Evolutionary conservation across 75 land plant species (phyloP).

Genomic region (Azolla pinnata): DNA sequence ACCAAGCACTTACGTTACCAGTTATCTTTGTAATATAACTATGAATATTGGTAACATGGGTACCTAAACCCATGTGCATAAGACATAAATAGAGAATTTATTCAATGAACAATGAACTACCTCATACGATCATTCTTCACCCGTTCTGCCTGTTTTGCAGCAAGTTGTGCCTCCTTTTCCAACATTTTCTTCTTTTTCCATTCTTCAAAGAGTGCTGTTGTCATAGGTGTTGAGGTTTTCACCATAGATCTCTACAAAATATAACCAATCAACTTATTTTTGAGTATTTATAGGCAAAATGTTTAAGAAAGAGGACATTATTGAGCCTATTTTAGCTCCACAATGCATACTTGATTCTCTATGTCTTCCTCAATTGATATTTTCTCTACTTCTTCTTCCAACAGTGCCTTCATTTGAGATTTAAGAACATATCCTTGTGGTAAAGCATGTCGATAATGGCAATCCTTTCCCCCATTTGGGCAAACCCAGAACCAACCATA

Average conservation of each 20-base stretch:
- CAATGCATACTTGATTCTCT: constrained; percentile 63
- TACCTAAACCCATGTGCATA: background rate
- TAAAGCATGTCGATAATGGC: constrained; percentile 96
- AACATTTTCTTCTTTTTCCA: constrained; percentile 86
- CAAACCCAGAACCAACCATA: constrained; percentile 99
- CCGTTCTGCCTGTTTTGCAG: constrained; percentile 80
- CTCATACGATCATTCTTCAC: constrained; percentile 98
- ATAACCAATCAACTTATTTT: no score
- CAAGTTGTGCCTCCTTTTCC: constrained; percentile 63
- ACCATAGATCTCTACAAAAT: constrained; percentile 52
- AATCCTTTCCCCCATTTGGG: constrained; percentile 96
- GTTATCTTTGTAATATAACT: constrained; percentile 7
- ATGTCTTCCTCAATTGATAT: constrained; percentile 91
- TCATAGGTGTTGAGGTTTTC: constrained; percentile 61
- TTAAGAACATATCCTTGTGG: constrained; percentile 94
- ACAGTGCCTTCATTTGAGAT: constrained; percentile 96
- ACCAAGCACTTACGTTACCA: no score
- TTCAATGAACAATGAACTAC: constrained; percentile 28
- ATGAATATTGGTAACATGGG: background rate
- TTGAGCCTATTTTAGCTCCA: no score
- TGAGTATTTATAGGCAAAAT: no score
- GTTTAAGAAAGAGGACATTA: no score
- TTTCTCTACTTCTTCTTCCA: constrained; percentile 81
- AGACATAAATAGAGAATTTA: no score
- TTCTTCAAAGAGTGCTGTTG: constrained; percentile 66